These are phyloP conservation scores for Lichtheimia ornata DNA, from an alignment of 371 early-diverging fungal species.

Conservation along the genomic window DNA sequence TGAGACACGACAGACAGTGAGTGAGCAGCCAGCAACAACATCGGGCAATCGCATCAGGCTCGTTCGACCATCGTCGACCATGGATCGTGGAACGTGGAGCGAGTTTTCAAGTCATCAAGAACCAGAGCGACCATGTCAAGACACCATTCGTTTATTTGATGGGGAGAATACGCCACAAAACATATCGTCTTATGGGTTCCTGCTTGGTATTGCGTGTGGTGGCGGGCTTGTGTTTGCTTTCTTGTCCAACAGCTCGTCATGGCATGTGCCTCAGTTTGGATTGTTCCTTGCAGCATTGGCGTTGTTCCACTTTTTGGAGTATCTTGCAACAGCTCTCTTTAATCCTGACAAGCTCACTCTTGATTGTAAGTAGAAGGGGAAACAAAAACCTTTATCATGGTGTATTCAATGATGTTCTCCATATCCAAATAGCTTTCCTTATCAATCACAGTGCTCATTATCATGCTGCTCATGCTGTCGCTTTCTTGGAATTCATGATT, in stretches of 20 bases:
- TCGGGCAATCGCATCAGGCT: slow-evolving; percentile 7
- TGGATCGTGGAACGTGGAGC: background rate
- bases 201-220: slow-evolving; percentile 64
- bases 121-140: background rate
- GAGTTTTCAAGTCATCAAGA: background rate
- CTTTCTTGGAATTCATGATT: slow-evolving; percentile 70
- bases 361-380: slow-evolving; percentile 56
- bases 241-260: slow-evolving; percentile 5
- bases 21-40: background rate
- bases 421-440: slow-evolving; percentile 64
- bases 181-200: slow-evolving; percentile 67
- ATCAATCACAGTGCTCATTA: slow-evolving; percentile 78
- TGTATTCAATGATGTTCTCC: background rate
- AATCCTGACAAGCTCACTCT: slow-evolving; percentile 61
- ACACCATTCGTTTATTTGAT: slow-evolving; percentile 57
- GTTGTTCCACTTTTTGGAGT: slow-evolving; percentile 79
- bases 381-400: too few species aligned
- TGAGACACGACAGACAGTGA: background rate
- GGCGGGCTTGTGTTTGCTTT: slow-evolving; percentile 41
- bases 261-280: slow-evolving; percentile 56
- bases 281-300: slow-evolving; percentile 64
- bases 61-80: slow-evolving; percentile 7
- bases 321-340: slow-evolving; percentile 76
- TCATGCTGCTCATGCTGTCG: slow-evolving; percentile 69
- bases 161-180: slow-evolving; percentile 74